Evolutionary conservation across 2,329 filamentous ascomycete genomes (phyloP).

Genomic region (Aureobasidium uvarum): DNA sequence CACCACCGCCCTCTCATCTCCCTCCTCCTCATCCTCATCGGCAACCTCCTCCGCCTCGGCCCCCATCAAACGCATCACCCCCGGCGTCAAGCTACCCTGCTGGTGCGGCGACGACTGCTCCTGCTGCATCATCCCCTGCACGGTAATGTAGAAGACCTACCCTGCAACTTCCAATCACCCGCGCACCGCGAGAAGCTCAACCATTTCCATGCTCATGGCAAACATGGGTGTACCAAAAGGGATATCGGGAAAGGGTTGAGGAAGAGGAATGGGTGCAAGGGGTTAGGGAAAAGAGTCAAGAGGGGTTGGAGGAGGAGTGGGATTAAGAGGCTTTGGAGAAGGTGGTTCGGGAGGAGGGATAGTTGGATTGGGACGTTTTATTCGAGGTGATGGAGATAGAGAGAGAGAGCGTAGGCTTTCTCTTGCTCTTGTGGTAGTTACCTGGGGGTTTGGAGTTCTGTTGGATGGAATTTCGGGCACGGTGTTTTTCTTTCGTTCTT

Average conservation of each 20-base stretch:
- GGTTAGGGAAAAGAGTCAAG: no score
- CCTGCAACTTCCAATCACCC: not conserved
- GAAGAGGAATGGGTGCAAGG: not conserved
- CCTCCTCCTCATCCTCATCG: not conserved
- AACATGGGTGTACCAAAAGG: not conserved
- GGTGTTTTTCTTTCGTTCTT: not conserved
- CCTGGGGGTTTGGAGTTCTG: not conserved
- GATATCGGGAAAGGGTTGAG: not conserved
- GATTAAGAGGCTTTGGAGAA: not conserved
- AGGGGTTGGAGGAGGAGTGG: slow-evolving; percentile 7
- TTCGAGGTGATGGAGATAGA: not conserved
- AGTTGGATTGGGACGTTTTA: slow-evolving; percentile 24
- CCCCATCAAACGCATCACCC: not conserved
- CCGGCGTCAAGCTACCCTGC: slow-evolving; percentile 24
- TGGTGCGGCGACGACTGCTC: slow-evolving; percentile 28
- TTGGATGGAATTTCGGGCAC: not conserved
- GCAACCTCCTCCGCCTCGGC: not conserved
- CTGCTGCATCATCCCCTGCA: slow-evolving; percentile 29
- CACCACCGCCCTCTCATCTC: slow-evolving; percentile 4
- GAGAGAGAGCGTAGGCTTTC: not conserved
- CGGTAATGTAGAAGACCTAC: slow-evolving; percentile 24
- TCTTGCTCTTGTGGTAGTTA: not conserved
- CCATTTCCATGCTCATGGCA: not conserved
- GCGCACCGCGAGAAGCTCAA: no score
- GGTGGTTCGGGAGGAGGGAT: slow-evolving; percentile 22